These are phyloP conservation scores for Lachnellula suecica DNA, from an alignment of 2,329 filamentous ascomycete species.

Conservation along the genomic window DNA sequence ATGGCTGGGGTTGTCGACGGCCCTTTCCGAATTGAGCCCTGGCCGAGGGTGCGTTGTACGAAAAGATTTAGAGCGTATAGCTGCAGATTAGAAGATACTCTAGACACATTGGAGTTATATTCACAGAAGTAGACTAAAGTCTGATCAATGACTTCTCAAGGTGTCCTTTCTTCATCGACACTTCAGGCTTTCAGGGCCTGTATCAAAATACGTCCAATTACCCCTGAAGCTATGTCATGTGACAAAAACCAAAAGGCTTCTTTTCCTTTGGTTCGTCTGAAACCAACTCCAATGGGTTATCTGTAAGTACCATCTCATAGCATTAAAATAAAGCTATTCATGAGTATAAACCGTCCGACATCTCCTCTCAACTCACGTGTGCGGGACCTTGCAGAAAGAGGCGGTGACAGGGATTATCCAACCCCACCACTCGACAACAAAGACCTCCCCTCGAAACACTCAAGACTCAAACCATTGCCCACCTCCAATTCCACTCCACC, in stretches of 20 bases:
- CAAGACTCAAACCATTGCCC: background rate
- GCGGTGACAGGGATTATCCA: slow-evolving; percentile 13
- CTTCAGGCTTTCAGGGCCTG: background rate
- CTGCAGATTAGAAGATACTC: too few relatives aligned
- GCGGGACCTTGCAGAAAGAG: slow-evolving; percentile 4
- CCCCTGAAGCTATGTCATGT: slow-evolving; percentile 2
- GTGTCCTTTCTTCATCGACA: background rate
- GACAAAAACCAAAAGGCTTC: too few relatives aligned
- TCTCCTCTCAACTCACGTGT: slow-evolving; percentile 3
- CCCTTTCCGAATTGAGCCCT: slow-evolving; percentile 11
- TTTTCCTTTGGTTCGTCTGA: too few relatives aligned
- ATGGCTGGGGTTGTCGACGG: slow-evolving; percentile 14
- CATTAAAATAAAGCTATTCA: too few relatives aligned
- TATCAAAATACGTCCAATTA: background rate
- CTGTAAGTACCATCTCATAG: too few relatives aligned
- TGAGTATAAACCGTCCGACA: too few relatives aligned
- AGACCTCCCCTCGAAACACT: background rate
- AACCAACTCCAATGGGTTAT: too few relatives aligned
- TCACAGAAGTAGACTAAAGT: too few relatives aligned
- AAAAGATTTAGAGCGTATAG: background rate
- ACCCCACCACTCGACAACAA: slow-evolving; percentile 20
- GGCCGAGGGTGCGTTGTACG: background rate
- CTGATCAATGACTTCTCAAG: too few relatives aligned
- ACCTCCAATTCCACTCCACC: background rate
- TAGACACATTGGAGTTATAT: background rate